Percentiles rank a stretch among this genome's conserved stretches.
These are phyloP conservation scores for Rhynchospora tenuis DNA, from an alignment of 176 grass and related monocot genomes.

Conservation along the genomic window DNA sequence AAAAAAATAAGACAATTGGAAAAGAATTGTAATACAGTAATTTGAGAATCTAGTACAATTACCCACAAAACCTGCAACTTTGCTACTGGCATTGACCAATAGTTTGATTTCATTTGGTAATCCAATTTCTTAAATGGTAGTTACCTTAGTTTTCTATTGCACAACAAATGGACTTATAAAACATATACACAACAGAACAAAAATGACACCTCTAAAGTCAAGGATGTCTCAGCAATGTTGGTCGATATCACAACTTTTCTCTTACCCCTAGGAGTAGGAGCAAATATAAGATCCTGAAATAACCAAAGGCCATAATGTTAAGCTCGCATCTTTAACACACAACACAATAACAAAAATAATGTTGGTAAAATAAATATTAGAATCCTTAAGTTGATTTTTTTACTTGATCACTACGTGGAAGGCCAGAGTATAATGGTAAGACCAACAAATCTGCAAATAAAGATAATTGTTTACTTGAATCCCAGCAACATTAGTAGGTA, in stretches of 20 bases:
- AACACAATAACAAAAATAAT: background rate
- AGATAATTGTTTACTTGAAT: background rate
- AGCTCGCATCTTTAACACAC: slow-evolving; percentile 11
- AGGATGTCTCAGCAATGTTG: slow-evolving; percentile 96
- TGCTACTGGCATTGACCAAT: background rate
- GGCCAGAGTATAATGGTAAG: slow-evolving; percentile 88
- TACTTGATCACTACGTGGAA: slow-evolving; percentile 84
- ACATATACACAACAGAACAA: background rate
- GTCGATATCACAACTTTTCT: slow-evolving; percentile 98
- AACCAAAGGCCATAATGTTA: slow-evolving; percentile 12
- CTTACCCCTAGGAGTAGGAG: slow-evolving; percentile 72
- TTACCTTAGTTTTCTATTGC: background rate
- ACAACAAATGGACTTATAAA: background rate
- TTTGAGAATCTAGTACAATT: background rate
- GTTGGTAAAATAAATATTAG: background rate
- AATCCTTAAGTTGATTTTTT: slow-evolving; percentile 7
- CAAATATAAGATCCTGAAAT: slow-evolving; percentile 86
- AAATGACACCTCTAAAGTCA: slow-evolving; percentile 77
- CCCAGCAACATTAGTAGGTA: background rate
- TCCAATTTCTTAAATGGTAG: background rate
- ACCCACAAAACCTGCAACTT: background rate
- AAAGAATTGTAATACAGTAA: background rate
- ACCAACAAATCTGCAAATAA: slow-evolving; percentile 66
- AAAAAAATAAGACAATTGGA: background rate
- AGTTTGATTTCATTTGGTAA: background rate